Evolutionary conservation across 208 protist species (phyloP).

Genomic region (Leishmania braziliensis): DNA sequence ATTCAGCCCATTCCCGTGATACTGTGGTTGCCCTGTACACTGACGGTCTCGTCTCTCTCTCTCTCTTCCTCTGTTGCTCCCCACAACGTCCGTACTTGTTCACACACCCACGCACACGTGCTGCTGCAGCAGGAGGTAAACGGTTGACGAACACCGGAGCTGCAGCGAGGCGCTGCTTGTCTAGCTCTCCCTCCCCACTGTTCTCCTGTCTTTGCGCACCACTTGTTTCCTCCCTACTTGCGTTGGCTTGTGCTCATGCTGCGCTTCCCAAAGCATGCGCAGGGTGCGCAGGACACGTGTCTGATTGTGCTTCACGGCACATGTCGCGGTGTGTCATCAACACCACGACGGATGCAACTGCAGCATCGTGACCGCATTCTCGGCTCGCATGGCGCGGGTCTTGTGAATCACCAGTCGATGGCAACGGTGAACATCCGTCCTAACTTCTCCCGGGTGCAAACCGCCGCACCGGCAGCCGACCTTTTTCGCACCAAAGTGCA

Average conservation of each 20-base stretch:
- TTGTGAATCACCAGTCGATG: constrained; percentile 68
- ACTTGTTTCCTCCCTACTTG: neutral
- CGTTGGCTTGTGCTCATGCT: neutral
- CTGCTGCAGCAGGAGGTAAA: neutral
- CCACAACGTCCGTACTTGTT: neutral
- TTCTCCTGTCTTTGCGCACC: neutral
- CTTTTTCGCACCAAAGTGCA: constrained; percentile 77
- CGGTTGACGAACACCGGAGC: neutral
- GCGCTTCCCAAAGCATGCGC: neutral
- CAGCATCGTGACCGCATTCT: constrained; percentile 67
- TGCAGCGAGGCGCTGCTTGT: neutral
- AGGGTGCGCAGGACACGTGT: neutral
- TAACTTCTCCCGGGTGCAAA: constrained; percentile 32
- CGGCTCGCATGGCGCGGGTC: constrained; percentile 64
- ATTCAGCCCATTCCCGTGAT: neutral
- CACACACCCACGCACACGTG: neutral
- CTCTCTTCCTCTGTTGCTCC: neutral
- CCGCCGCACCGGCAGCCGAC: constrained; percentile 66
- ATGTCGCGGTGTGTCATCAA: constrained; percentile 17
- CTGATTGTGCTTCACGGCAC: neutral
- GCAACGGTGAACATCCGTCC: constrained; percentile 24
- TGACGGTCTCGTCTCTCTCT: neutral
- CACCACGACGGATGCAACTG: constrained; percentile 26
- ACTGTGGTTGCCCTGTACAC: neutral
- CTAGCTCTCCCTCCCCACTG: neutral